phyloP scores from a whole-genome alignment of 2,329 filamentous ascomycete species.

The Fusarium mexicanum region DNA sequence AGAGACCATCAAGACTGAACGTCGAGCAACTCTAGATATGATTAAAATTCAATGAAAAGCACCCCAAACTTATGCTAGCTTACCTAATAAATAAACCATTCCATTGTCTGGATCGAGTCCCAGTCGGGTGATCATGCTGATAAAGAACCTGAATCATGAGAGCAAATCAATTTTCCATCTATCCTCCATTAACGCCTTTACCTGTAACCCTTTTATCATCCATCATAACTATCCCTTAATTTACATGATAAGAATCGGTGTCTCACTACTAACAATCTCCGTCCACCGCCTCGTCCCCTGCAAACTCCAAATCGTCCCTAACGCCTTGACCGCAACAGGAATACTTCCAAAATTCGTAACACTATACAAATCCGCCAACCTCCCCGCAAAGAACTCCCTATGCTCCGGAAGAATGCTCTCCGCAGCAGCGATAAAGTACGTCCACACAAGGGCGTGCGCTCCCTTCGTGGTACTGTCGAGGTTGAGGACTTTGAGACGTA shows the following conservation, averaged over 20 bases:
- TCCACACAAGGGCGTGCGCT: conserved; percentile 53
- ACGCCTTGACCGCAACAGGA: conserved; percentile 46
- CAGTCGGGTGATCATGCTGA: fast-evolving
- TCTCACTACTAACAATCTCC: conserved; percentile 42
- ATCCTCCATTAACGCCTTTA: neutral
- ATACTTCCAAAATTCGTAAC: conserved; percentile 52
- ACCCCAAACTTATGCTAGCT: neutral
- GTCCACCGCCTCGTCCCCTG: conserved; percentile 42
- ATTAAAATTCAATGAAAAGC: neutral
- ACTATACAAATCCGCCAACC: conserved; percentile 44
- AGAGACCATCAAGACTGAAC: no score
- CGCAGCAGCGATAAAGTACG: conserved; percentile 52
- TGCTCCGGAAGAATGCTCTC: conserved; percentile 50
- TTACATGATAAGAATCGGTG: conserved; percentile 46
- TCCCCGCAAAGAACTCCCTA: conserved; percentile 47
- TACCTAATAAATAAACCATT: neutral
- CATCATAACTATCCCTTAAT: no score
- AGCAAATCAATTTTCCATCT: neutral
- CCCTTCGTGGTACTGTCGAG: conserved; percentile 45
- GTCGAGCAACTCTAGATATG: neutral
- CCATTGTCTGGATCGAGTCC: fast-evolving
- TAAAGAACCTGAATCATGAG: fast-evolving
- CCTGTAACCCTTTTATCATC: neutral
- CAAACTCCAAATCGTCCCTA: conserved; percentile 49
- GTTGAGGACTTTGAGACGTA: conserved; percentile 44